Evolutionary conservation across 768 basidiomycete genomes (phyloP).

Genomic region (Pisolithus sp.): DNA sequence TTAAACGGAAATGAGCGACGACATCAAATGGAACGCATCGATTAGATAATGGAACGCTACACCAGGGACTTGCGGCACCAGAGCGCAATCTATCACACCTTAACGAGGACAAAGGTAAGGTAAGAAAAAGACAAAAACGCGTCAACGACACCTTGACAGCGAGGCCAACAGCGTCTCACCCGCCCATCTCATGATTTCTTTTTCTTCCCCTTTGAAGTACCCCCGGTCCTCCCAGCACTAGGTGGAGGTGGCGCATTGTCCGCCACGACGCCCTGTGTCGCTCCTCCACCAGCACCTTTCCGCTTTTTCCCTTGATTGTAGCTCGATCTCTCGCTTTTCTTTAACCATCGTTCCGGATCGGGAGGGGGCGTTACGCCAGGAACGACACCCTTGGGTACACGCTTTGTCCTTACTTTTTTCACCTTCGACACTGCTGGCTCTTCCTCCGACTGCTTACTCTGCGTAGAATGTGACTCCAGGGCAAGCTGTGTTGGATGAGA

Average conservation of each 20-base stretch:
- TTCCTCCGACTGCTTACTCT: slow-evolving; percentile 22
- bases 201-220: slow-evolving; percentile 54
- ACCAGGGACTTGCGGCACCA: slow-evolving; percentile 10
- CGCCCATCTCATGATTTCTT: slow-evolving; percentile 44
- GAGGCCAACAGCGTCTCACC: slow-evolving; percentile 15
- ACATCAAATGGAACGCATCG: slow-evolving; percentile 3
- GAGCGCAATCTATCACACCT: slow-evolving; percentile 14
- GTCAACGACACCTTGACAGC: slow-evolving; percentile 17
- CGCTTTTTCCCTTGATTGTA: slow-evolving; percentile 47
- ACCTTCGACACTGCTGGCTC: slow-evolving; percentile 35
- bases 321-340: slow-evolving; percentile 73
- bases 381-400: slow-evolving; percentile 69
- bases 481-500: slow-evolving; percentile 29
- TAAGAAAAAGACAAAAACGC: slow-evolving; percentile 1
- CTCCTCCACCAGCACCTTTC: slow-evolving; percentile 48
- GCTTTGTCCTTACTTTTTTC: slow-evolving; percentile 53
- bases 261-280: slow-evolving; percentile 58
- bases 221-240: slow-evolving; percentile 32
- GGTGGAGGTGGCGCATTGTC: slow-evolving; percentile 17
- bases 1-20: not conserved
- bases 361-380: slow-evolving; percentile 77
- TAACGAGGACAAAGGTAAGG: not conserved
- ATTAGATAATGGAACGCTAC: slow-evolving; percentile 22
- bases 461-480: slow-evolving; percentile 19
- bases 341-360: slow-evolving; percentile 84